A percentile compares a stretch with the other conserved stretches of the same genome.
Evolutionary conservation across 257 asterid genomes (phyloP).

Genomic region (Nicotiana otophora): DNA sequence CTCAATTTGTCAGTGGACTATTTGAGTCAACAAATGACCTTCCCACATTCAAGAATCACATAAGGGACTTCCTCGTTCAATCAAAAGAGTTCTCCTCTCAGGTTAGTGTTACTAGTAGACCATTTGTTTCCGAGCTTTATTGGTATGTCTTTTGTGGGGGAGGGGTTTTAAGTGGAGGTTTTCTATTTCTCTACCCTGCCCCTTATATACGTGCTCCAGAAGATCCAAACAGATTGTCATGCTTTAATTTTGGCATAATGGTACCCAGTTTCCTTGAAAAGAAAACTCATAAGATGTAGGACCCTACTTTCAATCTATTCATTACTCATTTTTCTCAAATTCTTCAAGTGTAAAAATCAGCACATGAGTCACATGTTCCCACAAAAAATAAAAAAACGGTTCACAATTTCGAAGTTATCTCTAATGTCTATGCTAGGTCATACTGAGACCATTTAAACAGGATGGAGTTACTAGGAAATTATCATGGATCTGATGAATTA

Average conservation of each 20-base stretch:
- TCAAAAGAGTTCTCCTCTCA: constrained; percentile 97
- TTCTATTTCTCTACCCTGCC: neutral
- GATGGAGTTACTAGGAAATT: neutral
- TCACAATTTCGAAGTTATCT: neutral
- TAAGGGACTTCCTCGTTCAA: constrained; percentile 92
- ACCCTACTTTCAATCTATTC: neutral
- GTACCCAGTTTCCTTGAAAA: neutral
- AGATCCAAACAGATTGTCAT: neutral
- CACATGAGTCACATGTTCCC: neutral
- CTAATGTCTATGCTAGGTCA: neutral
- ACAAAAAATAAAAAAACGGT: neutral
- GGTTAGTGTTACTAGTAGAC: constrained; percentile 33
- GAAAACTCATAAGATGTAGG: neutral
- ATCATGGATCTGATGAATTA: neutral
- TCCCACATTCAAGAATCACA: constrained; percentile 70
- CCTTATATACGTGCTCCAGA: neutral
- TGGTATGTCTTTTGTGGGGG: neutral
- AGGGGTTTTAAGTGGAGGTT: neutral
- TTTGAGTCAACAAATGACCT: constrained; percentile 66
- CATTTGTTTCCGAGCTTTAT: neutral
- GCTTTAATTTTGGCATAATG: neutral
- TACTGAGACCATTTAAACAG: neutral
- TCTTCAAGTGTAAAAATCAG: neutral
- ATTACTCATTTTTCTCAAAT: neutral
- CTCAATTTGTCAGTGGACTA: constrained; percentile 86